These are phyloP conservation scores for Phaeosphaeria sp. DNA, from an alignment of 2,329 filamentous ascomycete species.

Conservation along the genomic window DNA sequence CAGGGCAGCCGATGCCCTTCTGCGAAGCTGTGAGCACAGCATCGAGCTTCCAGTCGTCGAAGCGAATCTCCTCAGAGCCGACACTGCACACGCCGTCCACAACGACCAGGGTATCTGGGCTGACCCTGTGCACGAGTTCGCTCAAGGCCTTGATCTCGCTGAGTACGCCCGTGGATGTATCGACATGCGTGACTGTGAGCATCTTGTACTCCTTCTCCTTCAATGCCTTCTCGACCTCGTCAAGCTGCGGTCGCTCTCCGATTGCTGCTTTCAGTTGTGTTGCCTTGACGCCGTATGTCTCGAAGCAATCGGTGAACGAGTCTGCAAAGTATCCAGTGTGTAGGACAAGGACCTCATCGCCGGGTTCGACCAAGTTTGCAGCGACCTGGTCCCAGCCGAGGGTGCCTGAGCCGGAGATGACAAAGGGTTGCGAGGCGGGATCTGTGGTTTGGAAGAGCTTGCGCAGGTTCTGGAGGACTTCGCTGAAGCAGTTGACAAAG, in stretches of 20 bases:
- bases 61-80: constrained; percentile 92
- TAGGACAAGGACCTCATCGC: constrained; percentile 88
- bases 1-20: constrained; percentile 95
- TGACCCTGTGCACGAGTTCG: constrained; percentile 82
- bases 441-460: constrained; percentile 93
- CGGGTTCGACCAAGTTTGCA: constrained; percentile 88
- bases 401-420: constrained; percentile 93
- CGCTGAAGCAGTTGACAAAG: constrained; percentile 90
- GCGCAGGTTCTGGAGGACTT: constrained; percentile 84
- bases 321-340: constrained; percentile 98
- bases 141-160: constrained; percentile 87
- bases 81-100: constrained; percentile 98
- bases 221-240: constrained; percentile 86
- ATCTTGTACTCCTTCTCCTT: constrained; percentile 93
- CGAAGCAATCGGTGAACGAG: constrained; percentile 89
- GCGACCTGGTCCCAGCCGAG: constrained; percentile 96
- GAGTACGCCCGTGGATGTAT: constrained; percentile 94
- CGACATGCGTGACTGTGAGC: constrained; percentile 93
- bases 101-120: constrained; percentile 87
- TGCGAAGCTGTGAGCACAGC: constrained; percentile 93
- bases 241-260: constrained; percentile 83
- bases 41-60: constrained; percentile 94
- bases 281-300: constrained; percentile 87
- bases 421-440: constrained; percentile 83
- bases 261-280: constrained; percentile 90